Evolutionary conservation across 2,329 filamentous ascomycete species (phyloP), one percentile per base, ranked within the genome.

Genomic region (Aureobasidium melanogenum): DNA sequence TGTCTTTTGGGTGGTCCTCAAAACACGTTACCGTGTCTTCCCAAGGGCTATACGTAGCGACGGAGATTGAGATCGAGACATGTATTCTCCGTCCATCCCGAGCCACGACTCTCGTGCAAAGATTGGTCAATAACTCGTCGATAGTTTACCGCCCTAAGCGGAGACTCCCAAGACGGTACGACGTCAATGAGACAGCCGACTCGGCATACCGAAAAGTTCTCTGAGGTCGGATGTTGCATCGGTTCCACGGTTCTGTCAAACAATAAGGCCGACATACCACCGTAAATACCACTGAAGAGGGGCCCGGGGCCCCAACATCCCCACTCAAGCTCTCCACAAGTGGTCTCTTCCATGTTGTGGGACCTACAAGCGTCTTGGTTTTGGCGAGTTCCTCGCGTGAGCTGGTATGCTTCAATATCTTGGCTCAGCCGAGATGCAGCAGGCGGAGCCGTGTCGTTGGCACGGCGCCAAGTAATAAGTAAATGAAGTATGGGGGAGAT

Each of bases 271-370:
- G 54, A 58, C 15, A 47, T 58, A 38, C 41, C 28, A 47, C 54
- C 54, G 54, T 6, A 5, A n/a, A 10, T 19, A 36, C 22, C 43
- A 19, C 24, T 15, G 24, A 36, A 19, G 17, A 19, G 6, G 26
- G n/a, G 19, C 30, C 12, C 14, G 54, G 54, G 54, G 54, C 54
- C 41, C 54, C 54, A 19, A 47, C 8, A 24, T 58, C 54, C n/a
- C 54, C 54, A 58, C 54, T 58, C 30, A 17, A 38, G 30, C 54
- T 58, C 41, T 47, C 41, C 54, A 47, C 41, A 43, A 32, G 6
- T 12, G 19, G 24, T 19, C 19, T 41, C n/a, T 28, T 28, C 6
- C 17, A 41, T 36, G 24, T 56, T 24, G n/a, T 44, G 52, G 26
- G 28, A 34, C 38, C 28, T 32, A 12, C 10, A 56, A 56, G 52